phyloP scores from a whole-genome alignment of 768 basidiomycete species.

The Chalciporus piperatus region DNA sequence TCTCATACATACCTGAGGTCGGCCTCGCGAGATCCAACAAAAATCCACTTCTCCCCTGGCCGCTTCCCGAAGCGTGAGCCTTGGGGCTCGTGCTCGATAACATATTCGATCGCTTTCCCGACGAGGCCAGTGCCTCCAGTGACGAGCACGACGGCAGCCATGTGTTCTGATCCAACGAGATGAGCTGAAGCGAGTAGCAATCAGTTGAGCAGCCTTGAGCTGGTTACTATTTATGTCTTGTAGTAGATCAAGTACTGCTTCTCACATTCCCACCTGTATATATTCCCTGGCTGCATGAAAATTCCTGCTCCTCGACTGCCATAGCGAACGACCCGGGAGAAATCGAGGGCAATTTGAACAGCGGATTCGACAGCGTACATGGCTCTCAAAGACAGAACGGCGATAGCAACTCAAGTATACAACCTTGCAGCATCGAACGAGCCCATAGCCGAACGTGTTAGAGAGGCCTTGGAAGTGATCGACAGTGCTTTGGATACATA shows the following conservation, averaged over 20 bases:
- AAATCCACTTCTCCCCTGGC: conserved; percentile 83
- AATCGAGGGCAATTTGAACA: neutral
- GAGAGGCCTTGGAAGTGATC: conserved; percentile 80
- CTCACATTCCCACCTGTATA: conserved; percentile 15
- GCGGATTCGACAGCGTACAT: conserved; percentile 1
- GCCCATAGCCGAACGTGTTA: conserved; percentile 57
- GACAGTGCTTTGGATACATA: conserved; percentile 71
- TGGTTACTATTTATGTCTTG: neutral
- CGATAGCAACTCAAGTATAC: conserved; percentile 60
- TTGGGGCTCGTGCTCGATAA: conserved; percentile 74
- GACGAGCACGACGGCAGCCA: conserved; percentile 61
- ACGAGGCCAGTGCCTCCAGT: conserved; percentile 87
- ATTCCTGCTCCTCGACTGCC: conserved; percentile 3
- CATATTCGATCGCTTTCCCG: conserved; percentile 76
- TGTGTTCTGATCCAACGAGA: conserved; percentile 5
- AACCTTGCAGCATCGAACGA: conserved; percentile 53
- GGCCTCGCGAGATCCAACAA: conserved; percentile 72
- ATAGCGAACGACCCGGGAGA: conserved; percentile 4
- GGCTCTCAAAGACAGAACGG: conserved; percentile 45
- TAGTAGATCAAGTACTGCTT: neutral
- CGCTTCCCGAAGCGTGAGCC: conserved; percentile 77
- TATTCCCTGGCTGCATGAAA: conserved; percentile 10
- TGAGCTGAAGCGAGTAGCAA: neutral
- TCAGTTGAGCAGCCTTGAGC: no score
- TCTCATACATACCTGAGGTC: conserved; percentile 70